Base-by-base conservation (phyloP, 1,139 yeast genomes). In the Wickerhamiella pararugosa region DNA sequence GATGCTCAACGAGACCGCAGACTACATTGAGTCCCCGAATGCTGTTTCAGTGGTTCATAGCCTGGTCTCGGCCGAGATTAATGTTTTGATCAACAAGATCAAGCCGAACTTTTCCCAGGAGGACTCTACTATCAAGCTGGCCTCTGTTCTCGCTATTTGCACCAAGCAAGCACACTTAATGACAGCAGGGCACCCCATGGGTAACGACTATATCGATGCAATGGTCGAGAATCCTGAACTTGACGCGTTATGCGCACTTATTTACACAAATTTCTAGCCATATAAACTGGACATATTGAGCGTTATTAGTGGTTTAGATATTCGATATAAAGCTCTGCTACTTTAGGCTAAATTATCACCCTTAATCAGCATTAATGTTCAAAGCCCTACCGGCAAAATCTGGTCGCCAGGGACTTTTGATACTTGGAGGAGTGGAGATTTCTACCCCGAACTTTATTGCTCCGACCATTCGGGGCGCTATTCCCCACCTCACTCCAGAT, bases 171-270 rank as follows among this genome's bases (percentile, higher is more conserved):
- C 80, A 34, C 73, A 70, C 46, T 69, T 70, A 31, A 61, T 80
- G 53, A 64, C 72, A 32, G 67, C 65, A 41, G 67, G 66, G 28
- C 57, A 62, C 6, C 69, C 70, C 27, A 65, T 69, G 44, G 71
- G 68, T 32, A 71, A 71, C 49, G 73, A 69, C 43, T 71, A 71
- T 41, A 58, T 70, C 10, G 60, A 59, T 9, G 64, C 62, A 7
- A 66, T 70, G 65, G 65, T 65, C 43, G 59, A 59, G 43, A 65
- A 75, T 30, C 76, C 75, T 26, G 86, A 76, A 48, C 69, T 87
- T 48, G 93, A 83, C 51, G 94, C 86, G 47, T 72, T 87, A 53
- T 78, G 94, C 61, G 96, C 96, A 5, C 72, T 86, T 52, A 90
- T 87, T 7, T 87, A 87, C 59, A 79, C 94, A 30, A 84, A 84